These are phyloP conservation scores for Penicillium lagena DNA, from an alignment of 495 filamentous ascomycete genomes.

Conservation along the genomic window DNA sequence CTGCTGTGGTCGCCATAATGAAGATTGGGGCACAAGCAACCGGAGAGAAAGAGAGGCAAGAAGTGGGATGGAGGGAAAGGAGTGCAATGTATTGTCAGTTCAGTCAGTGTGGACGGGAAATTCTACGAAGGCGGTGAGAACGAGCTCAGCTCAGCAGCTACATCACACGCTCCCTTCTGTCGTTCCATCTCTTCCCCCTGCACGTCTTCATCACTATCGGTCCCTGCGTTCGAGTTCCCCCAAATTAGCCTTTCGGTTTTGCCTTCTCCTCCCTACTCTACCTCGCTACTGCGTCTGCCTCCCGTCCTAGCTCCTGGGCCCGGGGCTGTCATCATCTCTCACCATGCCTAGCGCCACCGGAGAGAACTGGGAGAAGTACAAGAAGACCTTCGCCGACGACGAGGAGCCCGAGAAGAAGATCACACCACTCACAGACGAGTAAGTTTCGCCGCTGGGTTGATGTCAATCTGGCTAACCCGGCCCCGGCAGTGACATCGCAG, in stretches of 20 bases:
- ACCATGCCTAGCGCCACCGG: constrained; percentile 89
- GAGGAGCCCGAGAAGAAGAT: constrained; percentile 99
- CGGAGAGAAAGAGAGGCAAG: constrained; percentile 15
- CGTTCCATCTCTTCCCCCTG: constrained; percentile 10
- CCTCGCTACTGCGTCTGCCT: background rate
- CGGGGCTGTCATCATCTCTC: constrained; percentile 28
- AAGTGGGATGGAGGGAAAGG: constrained; percentile 1
- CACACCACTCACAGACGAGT: constrained; percentile 92
- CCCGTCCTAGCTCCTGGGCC: constrained; percentile 12
- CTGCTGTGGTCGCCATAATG: constrained; percentile 62
- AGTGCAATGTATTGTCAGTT: background rate
- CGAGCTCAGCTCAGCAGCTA: constrained; percentile 30
- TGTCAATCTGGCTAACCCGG: background rate
- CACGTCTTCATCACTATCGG: constrained; percentile 2
- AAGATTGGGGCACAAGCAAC: constrained; percentile 23
- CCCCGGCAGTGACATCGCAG: constrained; percentile 81
- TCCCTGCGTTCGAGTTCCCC: too few species aligned
- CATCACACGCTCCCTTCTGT: constrained; percentile 21
- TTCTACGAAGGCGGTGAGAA: constrained; percentile 43
- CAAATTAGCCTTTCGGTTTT: too few species aligned
- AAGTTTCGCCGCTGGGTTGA: constrained; percentile 25
- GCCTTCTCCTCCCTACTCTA: too few species aligned
- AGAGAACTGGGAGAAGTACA: constrained; percentile 94
- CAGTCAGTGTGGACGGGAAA: constrained; percentile 20
- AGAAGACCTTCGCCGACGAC: constrained; percentile 92